Percentiles rank a stretch among this genome's conserved stretches.
phyloP scores from a whole-genome alignment of 1,139 yeast species.

The Chernovozyma aurita region DNA sequence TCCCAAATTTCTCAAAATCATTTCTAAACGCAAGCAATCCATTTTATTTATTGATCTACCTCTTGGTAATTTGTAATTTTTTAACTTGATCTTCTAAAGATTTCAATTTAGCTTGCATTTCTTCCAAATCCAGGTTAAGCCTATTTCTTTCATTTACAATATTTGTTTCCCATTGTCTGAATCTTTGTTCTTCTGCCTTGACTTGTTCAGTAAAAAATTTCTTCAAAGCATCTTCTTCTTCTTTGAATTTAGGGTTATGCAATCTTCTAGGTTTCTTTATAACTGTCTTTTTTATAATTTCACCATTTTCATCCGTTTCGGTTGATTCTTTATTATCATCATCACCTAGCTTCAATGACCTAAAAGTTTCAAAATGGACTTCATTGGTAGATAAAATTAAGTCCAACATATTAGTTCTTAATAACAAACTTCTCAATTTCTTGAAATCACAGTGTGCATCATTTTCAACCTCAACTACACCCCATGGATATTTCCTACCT shows the following conservation, averaged over 20 bases:
- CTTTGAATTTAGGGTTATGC: conserved; percentile 90
- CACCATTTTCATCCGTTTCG: conserved; percentile 34
- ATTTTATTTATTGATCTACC: too few relatives aligned
- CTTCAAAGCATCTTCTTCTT: conserved; percentile 92
- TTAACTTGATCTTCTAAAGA: conserved; percentile 70
- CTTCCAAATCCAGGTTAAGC: conserved; percentile 89
- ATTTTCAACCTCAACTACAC: conserved; percentile 93
- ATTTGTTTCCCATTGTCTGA: conserved; percentile 97
- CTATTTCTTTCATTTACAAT: conserved; percentile 92
- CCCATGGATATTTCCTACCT: conserved; percentile 98
- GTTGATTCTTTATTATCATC: conserved; percentile 33
- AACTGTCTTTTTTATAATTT: conserved; percentile 27
- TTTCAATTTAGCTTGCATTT: conserved; percentile 72
- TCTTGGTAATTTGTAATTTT: conserved; percentile 52
- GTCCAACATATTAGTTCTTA: conserved; percentile 93
- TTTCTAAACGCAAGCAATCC: too few relatives aligned
- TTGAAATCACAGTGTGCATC: conserved; percentile 94
- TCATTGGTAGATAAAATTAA: conserved; percentile 87
- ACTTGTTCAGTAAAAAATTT: conserved; percentile 97
- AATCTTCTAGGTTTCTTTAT: conserved; percentile 43
- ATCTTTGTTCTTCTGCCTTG: conserved; percentile 93
- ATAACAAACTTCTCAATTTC: conserved; percentile 78
- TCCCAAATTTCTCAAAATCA: too few relatives aligned
- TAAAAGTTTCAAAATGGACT: conserved; percentile 83
- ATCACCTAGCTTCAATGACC: conserved; percentile 71